Evolutionary conservation across 441 rosid genomes (phyloP).

Genomic region (Manihot esculenta): DNA sequence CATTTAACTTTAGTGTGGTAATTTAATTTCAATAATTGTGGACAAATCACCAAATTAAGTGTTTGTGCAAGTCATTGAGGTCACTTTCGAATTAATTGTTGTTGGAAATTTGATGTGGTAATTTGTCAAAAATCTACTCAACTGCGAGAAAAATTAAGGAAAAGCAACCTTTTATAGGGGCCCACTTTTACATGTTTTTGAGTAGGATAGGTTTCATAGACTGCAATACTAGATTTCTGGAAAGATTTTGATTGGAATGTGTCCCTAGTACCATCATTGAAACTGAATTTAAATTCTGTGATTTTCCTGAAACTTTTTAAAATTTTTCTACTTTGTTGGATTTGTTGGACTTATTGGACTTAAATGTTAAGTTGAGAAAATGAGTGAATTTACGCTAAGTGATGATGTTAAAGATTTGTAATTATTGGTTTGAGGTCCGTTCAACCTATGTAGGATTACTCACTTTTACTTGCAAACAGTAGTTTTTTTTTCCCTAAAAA

Average conservation of each 20-base stretch:
- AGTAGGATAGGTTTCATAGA: neutral
- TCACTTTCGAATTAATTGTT: neutral
- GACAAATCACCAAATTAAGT: neutral
- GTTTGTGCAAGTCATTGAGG: neutral
- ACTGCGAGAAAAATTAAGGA: neutral
- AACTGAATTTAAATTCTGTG: neutral
- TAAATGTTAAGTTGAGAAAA: neutral
- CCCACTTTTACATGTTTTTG: neutral
- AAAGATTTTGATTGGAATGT: neutral
- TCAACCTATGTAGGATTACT: neutral
- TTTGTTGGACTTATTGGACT: too few species aligned
- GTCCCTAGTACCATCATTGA: neutral
- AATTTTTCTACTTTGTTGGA: neutral
- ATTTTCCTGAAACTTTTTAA: neutral
- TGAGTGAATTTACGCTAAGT: neutral
- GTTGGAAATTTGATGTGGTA: neutral
- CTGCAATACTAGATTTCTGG: neutral
- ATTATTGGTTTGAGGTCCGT: neutral
- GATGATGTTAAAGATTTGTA: slow-evolving; percentile 1
- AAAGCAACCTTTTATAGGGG: neutral
- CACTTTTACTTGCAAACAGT: neutral
- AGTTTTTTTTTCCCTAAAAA: too few species aligned
- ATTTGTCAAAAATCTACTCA: neutral
- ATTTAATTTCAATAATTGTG: neutral
- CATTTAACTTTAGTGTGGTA: neutral